Conservation (phyloP, 2,329 filamentous ascomycete genomes). For the Fusarium clavum region DNA sequence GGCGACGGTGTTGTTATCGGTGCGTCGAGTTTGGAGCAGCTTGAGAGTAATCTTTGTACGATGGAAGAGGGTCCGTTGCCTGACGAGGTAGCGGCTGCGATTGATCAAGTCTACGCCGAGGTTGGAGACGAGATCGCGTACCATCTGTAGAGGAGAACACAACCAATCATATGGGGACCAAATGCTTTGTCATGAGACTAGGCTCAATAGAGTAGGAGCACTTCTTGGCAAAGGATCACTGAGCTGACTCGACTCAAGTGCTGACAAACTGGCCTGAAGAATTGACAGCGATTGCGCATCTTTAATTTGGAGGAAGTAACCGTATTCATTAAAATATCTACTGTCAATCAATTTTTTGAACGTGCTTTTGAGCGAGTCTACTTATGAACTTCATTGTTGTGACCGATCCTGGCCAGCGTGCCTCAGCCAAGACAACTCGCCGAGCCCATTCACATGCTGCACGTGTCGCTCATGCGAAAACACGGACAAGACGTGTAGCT, state of each 20-base stretch:
- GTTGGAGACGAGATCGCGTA: conserved; percentile 34
- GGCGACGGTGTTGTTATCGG: conserved; percentile 55
- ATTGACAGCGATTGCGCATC: background rate
- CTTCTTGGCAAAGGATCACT: conserved; percentile 1
- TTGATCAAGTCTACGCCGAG: conserved; percentile 38
- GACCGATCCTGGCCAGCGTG: background rate
- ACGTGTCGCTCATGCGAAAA: conserved; percentile 5
- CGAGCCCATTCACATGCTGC: conserved; percentile 16
- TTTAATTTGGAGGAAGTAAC: background rate
- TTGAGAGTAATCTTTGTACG: conserved; percentile 50
- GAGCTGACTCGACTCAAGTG: background rate
- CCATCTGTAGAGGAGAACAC: conserved; percentile 16
- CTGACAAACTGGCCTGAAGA: background rate
- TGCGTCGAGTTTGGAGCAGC: conserved; percentile 51
- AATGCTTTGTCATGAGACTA: background rate
- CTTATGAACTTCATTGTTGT: conserved; percentile 6
- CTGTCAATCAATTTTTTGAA: background rate
- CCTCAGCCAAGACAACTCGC: conserved; percentile 5
- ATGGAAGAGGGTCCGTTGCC: conserved; percentile 57
- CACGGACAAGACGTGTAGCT: background rate
- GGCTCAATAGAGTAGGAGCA: conserved; percentile 19
- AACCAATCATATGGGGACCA: background rate
- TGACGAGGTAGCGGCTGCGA: conserved; percentile 47
- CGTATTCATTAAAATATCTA: background rate
- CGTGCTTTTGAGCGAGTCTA: too few relatives aligned